Conservation (phyloP, 140 eudicot species). For the Ambrosia hybrid region DNA sequence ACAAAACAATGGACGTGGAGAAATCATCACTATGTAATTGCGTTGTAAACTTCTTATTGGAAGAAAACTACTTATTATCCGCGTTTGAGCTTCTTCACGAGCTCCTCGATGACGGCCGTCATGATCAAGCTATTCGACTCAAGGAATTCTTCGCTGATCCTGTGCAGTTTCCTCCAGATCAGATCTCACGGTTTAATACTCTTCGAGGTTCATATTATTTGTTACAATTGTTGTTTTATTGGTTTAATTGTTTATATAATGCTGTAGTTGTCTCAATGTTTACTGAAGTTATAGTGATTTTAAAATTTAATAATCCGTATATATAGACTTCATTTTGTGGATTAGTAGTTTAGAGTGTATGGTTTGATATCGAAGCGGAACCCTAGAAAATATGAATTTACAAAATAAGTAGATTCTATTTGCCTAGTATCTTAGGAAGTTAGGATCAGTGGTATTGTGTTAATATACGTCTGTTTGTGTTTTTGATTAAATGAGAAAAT, state of each 20-base stretch:
- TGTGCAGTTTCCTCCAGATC: constrained; percentile 92
- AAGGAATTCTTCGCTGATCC: constrained; percentile 88
- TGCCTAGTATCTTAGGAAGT: neutral
- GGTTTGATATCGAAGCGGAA: constrained; percentile 1
- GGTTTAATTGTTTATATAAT: neutral
- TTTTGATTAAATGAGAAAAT: neutral
- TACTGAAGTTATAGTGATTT: constrained; percentile 7
- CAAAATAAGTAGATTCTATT: neutral
- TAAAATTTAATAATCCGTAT: too few species aligned
- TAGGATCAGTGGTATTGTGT: neutral
- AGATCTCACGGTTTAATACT: constrained; percentile 91
- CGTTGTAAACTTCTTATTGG: constrained; percentile 92
- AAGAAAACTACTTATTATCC: constrained; percentile 86
- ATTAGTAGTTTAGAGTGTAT: constrained; percentile 7
- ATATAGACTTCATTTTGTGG: constrained; percentile 5
- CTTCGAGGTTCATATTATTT: constrained; percentile 65
- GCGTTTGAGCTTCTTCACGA: constrained; percentile 99
- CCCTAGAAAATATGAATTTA: constrained; percentile 15
- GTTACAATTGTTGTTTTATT: neutral
- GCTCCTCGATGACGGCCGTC: constrained; percentile 97
- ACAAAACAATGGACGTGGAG: constrained; percentile 81
- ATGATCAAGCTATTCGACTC: constrained; percentile 91
- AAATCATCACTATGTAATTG: constrained; percentile 97
- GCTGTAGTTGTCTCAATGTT: constrained; percentile 11
- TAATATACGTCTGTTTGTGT: neutral